These are phyloP conservation scores for Mycena venus DNA, from an alignment of 768 basidiomycete species.

Conservation along the genomic window DNA sequence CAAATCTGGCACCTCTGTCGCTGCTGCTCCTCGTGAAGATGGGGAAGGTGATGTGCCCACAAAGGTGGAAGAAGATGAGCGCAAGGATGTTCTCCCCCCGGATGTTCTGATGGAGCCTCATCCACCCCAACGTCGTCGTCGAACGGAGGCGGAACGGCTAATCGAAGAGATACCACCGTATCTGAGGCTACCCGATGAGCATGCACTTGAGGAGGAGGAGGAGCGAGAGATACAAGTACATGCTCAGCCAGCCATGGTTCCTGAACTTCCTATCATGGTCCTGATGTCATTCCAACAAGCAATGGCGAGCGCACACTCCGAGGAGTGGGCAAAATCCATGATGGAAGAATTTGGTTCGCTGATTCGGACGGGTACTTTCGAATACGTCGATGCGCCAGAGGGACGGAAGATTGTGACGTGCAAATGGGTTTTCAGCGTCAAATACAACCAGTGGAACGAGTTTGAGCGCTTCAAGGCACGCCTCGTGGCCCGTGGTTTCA, in stretches of 20 bases:
- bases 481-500: background rate
- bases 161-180: no score
- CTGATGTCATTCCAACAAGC: conserved; percentile 7
- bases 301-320: background rate
- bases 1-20: no score
- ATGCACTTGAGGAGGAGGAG: conserved; percentile 11
- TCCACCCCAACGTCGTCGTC: no score
- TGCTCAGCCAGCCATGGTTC: background rate
- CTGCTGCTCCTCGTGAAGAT: no score
- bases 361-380: background rate
- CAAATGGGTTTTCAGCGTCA: conserved; percentile 13
- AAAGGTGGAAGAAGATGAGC: no score
- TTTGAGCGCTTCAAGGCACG: conserved; percentile 6
- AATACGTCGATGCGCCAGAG: background rate
- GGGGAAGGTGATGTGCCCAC: no score
- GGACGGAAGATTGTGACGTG: background rate
- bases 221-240: conserved; percentile 1
- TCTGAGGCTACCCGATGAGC: no score
- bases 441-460: background rate
- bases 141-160: no score
- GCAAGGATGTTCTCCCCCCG: no score
- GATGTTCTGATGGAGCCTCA: no score
- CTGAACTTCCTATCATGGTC: background rate
- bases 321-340: background rate
- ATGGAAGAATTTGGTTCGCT: background rate